Evolutionary conservation across 202 grass and related monocot species (phyloP).

Genomic region (Panicum virgatum): DNA sequence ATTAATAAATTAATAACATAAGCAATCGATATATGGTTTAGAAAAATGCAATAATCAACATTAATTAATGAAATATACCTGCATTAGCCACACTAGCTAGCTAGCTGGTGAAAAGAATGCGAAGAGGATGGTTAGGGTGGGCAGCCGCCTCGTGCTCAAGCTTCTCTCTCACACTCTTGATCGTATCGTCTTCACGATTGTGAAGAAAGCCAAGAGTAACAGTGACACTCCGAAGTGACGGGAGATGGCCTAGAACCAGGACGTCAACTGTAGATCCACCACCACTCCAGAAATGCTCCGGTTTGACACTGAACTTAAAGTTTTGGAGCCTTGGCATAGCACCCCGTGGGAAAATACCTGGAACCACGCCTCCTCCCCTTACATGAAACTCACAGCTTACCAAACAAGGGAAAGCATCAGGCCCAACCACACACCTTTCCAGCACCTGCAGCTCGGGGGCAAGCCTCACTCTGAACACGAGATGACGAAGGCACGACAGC

Average conservation of each 20-base stretch:
- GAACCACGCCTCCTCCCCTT: not conserved
- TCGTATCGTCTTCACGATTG: no score
- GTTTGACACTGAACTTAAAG: rapidly evolving
- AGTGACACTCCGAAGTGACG: no score
- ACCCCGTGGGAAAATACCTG: not conserved
- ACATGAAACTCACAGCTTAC: not conserved
- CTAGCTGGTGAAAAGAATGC: no score
- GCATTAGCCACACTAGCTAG: no score
- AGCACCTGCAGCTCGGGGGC: no score
- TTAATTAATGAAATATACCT: no score
- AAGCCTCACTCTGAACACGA: not conserved
- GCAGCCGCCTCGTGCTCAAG: not conserved
- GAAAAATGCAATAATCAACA: no score
- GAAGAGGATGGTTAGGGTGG: not conserved
- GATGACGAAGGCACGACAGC: not conserved
- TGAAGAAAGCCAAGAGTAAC: no score
- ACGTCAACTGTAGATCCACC: no score
- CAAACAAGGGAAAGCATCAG: not conserved
- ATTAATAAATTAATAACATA: no score
- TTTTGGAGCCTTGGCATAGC: not conserved
- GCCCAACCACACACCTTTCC: not conserved
- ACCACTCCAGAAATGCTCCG: not conserved
- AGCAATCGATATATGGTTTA: no score
- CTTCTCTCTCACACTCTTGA: not conserved
- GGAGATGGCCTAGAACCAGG: no score